Evolutionary conservation across 2,329 filamentous ascomycete species (phyloP).

Genomic region (Ceratocystis ficicola): DNA sequence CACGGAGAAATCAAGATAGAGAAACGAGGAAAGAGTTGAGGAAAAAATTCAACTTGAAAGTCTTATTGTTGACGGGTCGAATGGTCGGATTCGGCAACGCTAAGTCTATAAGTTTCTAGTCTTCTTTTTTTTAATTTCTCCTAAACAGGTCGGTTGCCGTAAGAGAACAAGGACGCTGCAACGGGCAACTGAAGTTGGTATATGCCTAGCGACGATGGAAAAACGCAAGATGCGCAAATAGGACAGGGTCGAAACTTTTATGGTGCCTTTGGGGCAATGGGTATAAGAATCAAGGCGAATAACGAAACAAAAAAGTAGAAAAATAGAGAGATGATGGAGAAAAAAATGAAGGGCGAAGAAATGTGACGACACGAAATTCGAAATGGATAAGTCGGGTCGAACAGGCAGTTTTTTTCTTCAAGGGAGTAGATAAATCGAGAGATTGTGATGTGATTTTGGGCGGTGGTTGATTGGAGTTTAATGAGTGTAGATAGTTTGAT

Average conservation of each 20-base stretch:
- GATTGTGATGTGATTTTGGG: conserved; percentile 23
- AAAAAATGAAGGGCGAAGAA: not conserved
- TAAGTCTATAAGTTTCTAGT: not conserved
- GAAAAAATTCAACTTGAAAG: conserved; percentile 25
- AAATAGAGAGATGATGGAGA: not conserved
- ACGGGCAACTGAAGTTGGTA: not conserved
- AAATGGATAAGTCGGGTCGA: not conserved
- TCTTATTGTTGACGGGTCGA: not conserved
- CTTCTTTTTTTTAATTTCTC: not conserved
- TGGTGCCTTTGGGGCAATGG: conserved; percentile 18
- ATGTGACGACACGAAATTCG: not conserved
- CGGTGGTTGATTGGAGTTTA: conserved; percentile 15
- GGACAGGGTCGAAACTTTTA: conserved; percentile 11
- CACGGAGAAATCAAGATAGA: conserved; percentile 22
- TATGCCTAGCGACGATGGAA: not conserved
- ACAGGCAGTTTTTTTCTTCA: not conserved
- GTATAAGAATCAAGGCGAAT: conserved; percentile 15
- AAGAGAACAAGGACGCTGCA: conserved; percentile 4
- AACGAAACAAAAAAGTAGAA: not conserved
- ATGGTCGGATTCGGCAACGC: not conserved
- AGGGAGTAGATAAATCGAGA: conserved; percentile 21
- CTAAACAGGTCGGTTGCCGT: conserved; percentile 9
- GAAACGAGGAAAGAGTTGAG: conserved; percentile 25
- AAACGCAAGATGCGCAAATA: not conserved
- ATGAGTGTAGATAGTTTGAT: conserved; percentile 31